Conservation (phyloP, 2,329 filamentous ascomycete species). For the Colletotrichum simmondsii region DNA sequence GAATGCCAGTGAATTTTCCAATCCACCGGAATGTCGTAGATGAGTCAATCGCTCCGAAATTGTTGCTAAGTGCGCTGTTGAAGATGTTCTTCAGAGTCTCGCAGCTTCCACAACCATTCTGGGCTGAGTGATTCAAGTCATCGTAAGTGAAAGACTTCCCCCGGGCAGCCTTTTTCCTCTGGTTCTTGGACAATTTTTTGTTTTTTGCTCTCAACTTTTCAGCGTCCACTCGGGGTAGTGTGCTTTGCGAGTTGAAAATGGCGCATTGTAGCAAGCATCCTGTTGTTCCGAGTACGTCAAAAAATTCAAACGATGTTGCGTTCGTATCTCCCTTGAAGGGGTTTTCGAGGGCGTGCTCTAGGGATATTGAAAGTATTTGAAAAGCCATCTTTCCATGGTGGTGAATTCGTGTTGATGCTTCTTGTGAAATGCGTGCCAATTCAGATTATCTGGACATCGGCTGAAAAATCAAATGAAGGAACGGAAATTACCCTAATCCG, state of each 20-base stretch:
- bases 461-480: no score
- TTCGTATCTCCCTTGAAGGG: no score
- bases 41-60: rapidly evolving
- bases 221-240: background rate
- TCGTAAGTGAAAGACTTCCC: slow-evolving; percentile 1
- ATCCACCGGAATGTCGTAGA: background rate
- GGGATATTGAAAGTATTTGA: no score
- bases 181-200: background rate
- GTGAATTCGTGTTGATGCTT: background rate
- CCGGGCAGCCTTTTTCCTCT: background rate
- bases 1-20: background rate
- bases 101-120: background rate
- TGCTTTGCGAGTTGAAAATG: background rate
- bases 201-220: background rate
- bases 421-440: background rate
- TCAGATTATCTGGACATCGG: background rate
- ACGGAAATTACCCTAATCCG: no score
- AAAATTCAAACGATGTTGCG: background rate
- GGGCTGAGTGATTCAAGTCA: background rate
- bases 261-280: slow-evolving; percentile 2
- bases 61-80: background rate
- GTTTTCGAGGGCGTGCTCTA: no score
- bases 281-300: background rate
- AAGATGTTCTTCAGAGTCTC: background rate
- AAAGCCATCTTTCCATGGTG: background rate